These are phyloP conservation scores for Lactifluus volemus DNA, from an alignment of 768 basidiomycete genomes.

Conservation along the genomic window DNA sequence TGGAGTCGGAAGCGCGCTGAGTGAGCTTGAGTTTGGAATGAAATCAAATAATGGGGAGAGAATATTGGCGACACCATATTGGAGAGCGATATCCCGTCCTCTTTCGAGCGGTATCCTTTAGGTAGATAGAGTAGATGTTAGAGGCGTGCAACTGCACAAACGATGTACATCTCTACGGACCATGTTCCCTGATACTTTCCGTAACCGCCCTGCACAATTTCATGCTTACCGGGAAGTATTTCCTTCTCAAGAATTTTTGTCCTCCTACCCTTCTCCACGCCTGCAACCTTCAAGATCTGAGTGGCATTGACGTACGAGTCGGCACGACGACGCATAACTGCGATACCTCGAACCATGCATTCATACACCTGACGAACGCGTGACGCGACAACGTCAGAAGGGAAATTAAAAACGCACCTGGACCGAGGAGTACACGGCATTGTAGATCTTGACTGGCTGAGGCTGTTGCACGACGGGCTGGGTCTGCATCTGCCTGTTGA, in stretches of 20 bases:
- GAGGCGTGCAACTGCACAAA: conserved; percentile 1
- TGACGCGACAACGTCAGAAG: conserved; percentile 17
- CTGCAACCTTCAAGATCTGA: conserved; percentile 97
- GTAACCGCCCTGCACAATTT: conserved; percentile 98
- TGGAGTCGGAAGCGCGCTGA: conserved; percentile 51
- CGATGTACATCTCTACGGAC: conserved; percentile 36
- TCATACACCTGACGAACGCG: conserved; percentile 69
- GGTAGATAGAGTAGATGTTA: background rate
- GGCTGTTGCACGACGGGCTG: conserved; percentile 20
- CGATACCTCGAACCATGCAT: conserved; percentile 96
- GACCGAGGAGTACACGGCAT: conserved; percentile 87
- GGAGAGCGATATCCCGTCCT: conserved; percentile 85
- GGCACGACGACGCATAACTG: conserved; percentile 92
- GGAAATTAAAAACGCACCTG: conserved; percentile 40
- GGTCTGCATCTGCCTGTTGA: conserved; percentile 10
- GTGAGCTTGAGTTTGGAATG: conserved; percentile 63
- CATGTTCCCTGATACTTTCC: conserved; percentile 99
- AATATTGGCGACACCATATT: conserved; percentile 85
- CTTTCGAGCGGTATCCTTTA: conserved; percentile 91
- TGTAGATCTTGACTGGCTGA: conserved; percentile 76
- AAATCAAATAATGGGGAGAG: conserved; percentile 91
- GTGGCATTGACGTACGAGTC: conserved; percentile 98
- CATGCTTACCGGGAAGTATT: conserved; percentile 89
- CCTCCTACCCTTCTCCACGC: conserved; percentile 91
- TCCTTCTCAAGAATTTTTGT: conserved; percentile 98